Base-by-base conservation (phyloP, 2,329 filamentous ascomycete genomes). In the Aspergillus nomiae region DNA sequence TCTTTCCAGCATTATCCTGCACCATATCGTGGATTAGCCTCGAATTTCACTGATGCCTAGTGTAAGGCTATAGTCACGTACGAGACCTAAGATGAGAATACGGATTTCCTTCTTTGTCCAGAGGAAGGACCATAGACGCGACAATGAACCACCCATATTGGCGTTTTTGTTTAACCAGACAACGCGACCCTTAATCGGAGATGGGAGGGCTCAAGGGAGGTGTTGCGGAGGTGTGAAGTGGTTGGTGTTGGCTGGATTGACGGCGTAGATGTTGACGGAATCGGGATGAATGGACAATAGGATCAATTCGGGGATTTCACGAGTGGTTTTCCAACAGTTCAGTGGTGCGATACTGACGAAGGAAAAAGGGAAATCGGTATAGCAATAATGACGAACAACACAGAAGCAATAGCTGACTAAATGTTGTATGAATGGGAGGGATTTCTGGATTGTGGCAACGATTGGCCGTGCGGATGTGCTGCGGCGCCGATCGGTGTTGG, bases 1-100 rank as follows among this genome's bases (percentile, higher is more conserved):
- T 99, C 83, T 99, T 99, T 78, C 95, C 95, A 55, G 95, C 95
- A 80, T 98, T 98, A 81, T 99, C 95, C 92, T 98, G 76, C 43
- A 58, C 30, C 53, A 55, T 28, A 58, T 48, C 56, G 58, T 60
- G 56, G 38, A 58, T 69, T 50, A 71, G 67, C 65, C 63, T 62
- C 63, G 55, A 19, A 19, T 53, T 43, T 62, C 64, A 64, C 60
- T 50, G 57, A 53, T 41, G 56, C 46, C 54, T 46, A 56, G 50
- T 46, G 60, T 24, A 58, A 64, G 61, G 56, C 61, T 65, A 61
- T 59, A 59, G 51, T 56, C 57, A 77, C 89, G 71, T 90, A 97
- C 94, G 81, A 97, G 87, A 74, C 94, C 94, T 65, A 97, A 82
- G 70, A 97, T 97, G 78, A 99, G 81, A 81, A 99, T 99, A 72